phyloP scores from a whole-genome alignment of 495 filamentous ascomycete species.

The Penicillium desertorum region DNA sequence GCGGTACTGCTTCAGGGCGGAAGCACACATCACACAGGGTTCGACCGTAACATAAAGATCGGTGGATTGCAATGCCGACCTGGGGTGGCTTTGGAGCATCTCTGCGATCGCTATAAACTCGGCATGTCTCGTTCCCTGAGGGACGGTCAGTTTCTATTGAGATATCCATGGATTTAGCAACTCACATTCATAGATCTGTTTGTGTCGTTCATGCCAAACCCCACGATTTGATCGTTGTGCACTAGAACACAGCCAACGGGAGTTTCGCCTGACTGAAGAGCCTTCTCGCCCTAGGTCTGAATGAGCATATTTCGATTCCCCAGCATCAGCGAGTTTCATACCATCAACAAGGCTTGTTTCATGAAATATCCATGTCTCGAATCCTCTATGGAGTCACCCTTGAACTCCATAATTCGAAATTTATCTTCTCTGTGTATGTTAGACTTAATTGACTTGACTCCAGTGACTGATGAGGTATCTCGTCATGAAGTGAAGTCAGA shows the following conservation, averaged over 20 bases:
- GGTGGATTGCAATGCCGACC: constrained; percentile 63
- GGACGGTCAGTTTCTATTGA: background rate
- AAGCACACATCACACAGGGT: constrained; percentile 97
- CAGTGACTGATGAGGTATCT: background rate
- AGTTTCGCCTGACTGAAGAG: constrained; percentile 81
- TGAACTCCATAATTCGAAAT: background rate
- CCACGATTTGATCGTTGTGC: constrained; percentile 69
- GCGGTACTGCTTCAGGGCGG: constrained; percentile 78
- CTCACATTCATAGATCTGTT: constrained; percentile 75
- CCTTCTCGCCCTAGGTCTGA: constrained; percentile 64
- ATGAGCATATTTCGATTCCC: constrained; percentile 11
- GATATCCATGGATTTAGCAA: background rate
- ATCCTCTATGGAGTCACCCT: constrained; percentile 16
- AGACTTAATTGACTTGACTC: background rate
- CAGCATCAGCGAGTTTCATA: constrained; percentile 28
- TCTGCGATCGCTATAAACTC: constrained; percentile 82
- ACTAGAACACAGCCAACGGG: constrained; percentile 96
- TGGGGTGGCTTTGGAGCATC: constrained; percentile 56
- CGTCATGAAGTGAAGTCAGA: background rate
- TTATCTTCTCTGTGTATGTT: background rate
- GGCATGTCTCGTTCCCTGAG: constrained; percentile 85
- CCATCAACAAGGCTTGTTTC: constrained; percentile 69
- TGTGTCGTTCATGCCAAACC: constrained; percentile 90
- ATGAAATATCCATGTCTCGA: constrained; percentile 60
- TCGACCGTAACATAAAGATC: constrained; percentile 96